Percentiles rank a stretch among this genome's conserved stretches.
Conservation (phyloP, 495 filamentous ascomycete species). For the Amorphotheca resinae region DNA sequence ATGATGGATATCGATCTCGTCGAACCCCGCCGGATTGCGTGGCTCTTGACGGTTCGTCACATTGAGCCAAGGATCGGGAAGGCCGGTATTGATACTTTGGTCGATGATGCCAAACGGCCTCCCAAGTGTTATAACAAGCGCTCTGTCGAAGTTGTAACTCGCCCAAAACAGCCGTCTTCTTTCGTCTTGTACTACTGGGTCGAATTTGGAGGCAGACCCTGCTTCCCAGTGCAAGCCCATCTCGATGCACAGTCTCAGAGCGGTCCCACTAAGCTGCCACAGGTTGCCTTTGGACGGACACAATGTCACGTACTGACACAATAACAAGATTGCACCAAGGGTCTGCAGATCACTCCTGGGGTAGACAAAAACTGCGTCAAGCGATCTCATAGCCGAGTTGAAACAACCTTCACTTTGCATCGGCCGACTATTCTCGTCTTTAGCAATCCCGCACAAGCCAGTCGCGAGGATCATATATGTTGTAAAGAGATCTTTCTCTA, state of each 20-base stretch:
- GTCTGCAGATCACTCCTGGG: conserved; percentile 20
- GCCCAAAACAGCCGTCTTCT: conserved; percentile 19
- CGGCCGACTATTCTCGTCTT: conserved; percentile 7
- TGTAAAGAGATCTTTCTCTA: conserved; percentile 17
- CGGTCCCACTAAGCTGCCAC: conserved; percentile 21
- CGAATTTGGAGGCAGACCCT: neutral
- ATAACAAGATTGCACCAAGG: conserved; percentile 15
- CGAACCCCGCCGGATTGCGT: too few species aligned
- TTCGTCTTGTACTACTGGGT: conserved; percentile 13
- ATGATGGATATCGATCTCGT: conserved; percentile 13
- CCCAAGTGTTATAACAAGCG: conserved; percentile 19
- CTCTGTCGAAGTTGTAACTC: conserved; percentile 19
- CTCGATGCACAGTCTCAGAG: conserved; percentile 19
- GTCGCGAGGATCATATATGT: conserved; percentile 22
- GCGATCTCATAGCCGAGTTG: conserved; percentile 18
- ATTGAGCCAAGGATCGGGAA: conserved; percentile 20
- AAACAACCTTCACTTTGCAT: conserved; percentile 21
- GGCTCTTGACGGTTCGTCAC: conserved; percentile 1
- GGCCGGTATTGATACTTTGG: conserved; percentile 10
- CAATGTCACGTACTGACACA: conserved; percentile 21
- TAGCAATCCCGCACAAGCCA: conserved; percentile 18
- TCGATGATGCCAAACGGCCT: conserved; percentile 21
- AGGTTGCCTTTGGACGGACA: conserved; percentile 19
- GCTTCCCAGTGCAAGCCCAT: conserved; percentile 22
- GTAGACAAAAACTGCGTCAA: conserved; percentile 19